Evolutionary conservation across 768 basidiomycete species (phyloP).

Genomic region (Russula brevipes): DNA sequence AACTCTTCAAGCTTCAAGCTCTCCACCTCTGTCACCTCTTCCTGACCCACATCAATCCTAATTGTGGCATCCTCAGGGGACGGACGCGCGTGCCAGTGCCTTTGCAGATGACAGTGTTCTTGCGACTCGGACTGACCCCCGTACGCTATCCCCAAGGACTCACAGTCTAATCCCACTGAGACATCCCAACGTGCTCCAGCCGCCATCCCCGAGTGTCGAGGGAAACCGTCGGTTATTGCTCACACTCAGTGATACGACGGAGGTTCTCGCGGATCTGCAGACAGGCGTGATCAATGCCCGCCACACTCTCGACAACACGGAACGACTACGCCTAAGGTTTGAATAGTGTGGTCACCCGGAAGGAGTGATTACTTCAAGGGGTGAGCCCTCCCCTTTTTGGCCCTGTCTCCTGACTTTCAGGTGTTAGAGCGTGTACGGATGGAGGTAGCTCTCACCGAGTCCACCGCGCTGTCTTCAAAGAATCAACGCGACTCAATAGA

Average conservation of each 20-base stretch:
- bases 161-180: conserved; percentile 33
- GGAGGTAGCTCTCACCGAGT: conserved; percentile 68
- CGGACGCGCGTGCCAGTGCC: conserved; percentile 73
- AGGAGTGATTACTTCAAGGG: conserved; percentile 83
- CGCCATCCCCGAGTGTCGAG: conserved; percentile 30
- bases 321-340: conserved; percentile 74
- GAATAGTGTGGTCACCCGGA: conserved; percentile 82
- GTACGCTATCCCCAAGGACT: conserved; percentile 27
- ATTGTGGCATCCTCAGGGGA: conserved; percentile 40
- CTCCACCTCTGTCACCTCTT: conserved; percentile 37
- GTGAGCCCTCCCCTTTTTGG: conserved; percentile 33
- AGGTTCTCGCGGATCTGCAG: conserved; percentile 83
- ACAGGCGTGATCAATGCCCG: conserved; percentile 74
- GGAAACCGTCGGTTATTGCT: conserved; percentile 50
- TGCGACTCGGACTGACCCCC: conserved; percentile 30
- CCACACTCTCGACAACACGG: conserved; percentile 82
- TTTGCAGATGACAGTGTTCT: conserved; percentile 67
- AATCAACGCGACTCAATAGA: conserved; percentile 55
- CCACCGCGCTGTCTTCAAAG: conserved; percentile 71
- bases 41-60: conserved; percentile 8
- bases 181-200: conserved; percentile 27
- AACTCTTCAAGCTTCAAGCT: conserved; percentile 31
- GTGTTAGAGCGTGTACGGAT: conserved; percentile 84
- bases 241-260: conserved; percentile 76
- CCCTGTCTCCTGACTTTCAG: conserved; percentile 33